Base-by-base conservation (phyloP, 129 eudicot genomes). In the Arctium minus region DNA sequence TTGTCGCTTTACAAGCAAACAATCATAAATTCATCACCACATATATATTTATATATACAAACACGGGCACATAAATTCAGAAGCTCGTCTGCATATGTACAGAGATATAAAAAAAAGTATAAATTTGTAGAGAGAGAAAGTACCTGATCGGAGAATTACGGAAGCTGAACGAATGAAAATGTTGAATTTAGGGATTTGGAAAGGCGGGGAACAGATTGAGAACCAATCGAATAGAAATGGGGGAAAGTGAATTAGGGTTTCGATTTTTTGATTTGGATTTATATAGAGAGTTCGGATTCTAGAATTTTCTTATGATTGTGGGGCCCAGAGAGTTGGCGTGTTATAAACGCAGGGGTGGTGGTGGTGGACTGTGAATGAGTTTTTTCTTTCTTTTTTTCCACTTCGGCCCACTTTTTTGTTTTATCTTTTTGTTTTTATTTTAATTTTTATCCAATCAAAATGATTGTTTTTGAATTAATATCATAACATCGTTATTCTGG, bases 321-420 rank as follows among this genome's bases (percentile, higher is more conserved):
- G 82, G 73, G 73, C 65, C 44, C 79, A 73, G 0, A 50, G 0
- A 72, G 69, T 77, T 85, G 82, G 92, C 92, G 92, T 89, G 84
- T 40, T n/a, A 86, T 86, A 64, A 86, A 89, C 92, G 91, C 86
- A 30, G 80, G 67, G 22, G 65, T 22, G 27, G 27, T 22, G 27
- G 67, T 15, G 27, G 22, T 70, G 77, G 86, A 76, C 62, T 72
- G 53, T 69, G 30, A 27, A 82, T 30, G 81, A 82, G 77, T 68
- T 76, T 74, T 72, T 3, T 18, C 1, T 18, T 22, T 22, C 27
- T 8, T n/a, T 12, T 39, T 18, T 65, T 38, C n/a, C 75, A 30
- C 8, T 36, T 5, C 62, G 72, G 77, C 81, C 86, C 81, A 76
- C 70, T 50, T 83, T 82, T 8, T n/a, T 73, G 15, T 76, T 11